Base-by-base conservation (phyloP, 2,329 filamentous ascomycete species). In the Chrysoporthe puriensis region DNA sequence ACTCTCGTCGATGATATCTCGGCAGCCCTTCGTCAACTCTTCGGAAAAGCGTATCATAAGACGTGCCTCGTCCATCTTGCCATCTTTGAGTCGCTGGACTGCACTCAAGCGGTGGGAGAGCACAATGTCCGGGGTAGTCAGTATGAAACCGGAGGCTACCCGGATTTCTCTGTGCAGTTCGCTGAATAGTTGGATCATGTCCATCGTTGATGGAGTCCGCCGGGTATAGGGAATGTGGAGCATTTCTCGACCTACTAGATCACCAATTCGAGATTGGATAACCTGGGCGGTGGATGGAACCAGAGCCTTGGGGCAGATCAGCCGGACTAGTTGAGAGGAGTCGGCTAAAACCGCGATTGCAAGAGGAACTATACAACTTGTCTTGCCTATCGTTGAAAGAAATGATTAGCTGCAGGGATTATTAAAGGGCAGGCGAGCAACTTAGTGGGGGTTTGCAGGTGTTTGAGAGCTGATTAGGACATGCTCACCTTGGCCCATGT, bases 1-100 rank as follows among this genome's bases (percentile, higher is more conserved):
- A 2, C 83, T 89, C 72, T 92, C 90, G 69, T 92, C 90, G 0
- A 92, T 76, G 0, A 92, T 79, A 72, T 92, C 89, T 0, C 89
- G 82, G 2, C 82, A 85, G 1, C 78, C 72, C 0, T 69, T 67
- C 2, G 84, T 77, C 6, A 91, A 73, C 79, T 84, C 86, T 0
- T 74, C 67, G 40, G 90, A 85, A 0, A 81, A 79, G 0, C 76
- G 73, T 2, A 89, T 77, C 82, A 91, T 86, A 1, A 71, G 72
- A 0, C 71, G 73, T 0, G 85, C 83, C 44, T 83, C 77, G 0
- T 74, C 63, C 0, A 80, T 64, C 2, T 80, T 76, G 1, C 76
- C 75, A 59, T 89, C 84, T 0, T 83, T 81, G 0, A 90, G 73
- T 1, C 82, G 81, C 70, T 91, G 87, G 0, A 87, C 73, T 0